These are phyloP conservation scores for Ogataea pini DNA, from an alignment of 805 yeast genomes.

Conservation along the genomic window DNA sequence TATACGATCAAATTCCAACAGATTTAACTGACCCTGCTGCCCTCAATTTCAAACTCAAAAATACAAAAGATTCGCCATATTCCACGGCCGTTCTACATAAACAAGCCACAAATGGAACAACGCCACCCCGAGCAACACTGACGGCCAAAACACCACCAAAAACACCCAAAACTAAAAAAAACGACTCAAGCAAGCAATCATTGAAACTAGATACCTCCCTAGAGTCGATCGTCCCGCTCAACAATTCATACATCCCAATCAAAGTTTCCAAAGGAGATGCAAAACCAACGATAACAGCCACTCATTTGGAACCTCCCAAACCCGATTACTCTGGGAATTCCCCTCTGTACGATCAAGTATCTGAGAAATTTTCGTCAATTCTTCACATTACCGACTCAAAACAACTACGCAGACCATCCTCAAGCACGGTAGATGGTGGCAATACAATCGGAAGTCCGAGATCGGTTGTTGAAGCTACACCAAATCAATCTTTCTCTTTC, in stretches of 20 bases:
- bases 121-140: not conserved
- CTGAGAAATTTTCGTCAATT: slow-evolving; percentile 22
- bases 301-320: slow-evolving; percentile 6
- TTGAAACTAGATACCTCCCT: slow-evolving; percentile 25
- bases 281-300: not conserved
- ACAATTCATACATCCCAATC: slow-evolving; percentile 19
- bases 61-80: slow-evolving; percentile 30
- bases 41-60: slow-evolving; percentile 23
- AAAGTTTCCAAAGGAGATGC: slow-evolving; percentile 12
- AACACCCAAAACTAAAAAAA: not conserved
- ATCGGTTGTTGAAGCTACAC: not conserved
- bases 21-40: slow-evolving; percentile 29
- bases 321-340: slow-evolving; percentile 8
- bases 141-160: not conserved
- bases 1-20: slow-evolving; percentile 33
- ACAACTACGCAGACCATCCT: not conserved
- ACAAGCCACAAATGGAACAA: not conserved
- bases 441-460: not conserved
- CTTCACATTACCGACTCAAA: slow-evolving; percentile 16
- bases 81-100: slow-evolving; percentile 17
- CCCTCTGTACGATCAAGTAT: slow-evolving; percentile 26
- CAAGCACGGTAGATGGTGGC: not conserved
- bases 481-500: slow-evolving; percentile 14
- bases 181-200: slow-evolving; percentile 6
- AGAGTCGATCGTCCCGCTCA: slow-evolving; percentile 9